These are phyloP conservation scores for Mercurialis annua DNA, from an alignment of 345 rosid species.

Conservation along the genomic window DNA sequence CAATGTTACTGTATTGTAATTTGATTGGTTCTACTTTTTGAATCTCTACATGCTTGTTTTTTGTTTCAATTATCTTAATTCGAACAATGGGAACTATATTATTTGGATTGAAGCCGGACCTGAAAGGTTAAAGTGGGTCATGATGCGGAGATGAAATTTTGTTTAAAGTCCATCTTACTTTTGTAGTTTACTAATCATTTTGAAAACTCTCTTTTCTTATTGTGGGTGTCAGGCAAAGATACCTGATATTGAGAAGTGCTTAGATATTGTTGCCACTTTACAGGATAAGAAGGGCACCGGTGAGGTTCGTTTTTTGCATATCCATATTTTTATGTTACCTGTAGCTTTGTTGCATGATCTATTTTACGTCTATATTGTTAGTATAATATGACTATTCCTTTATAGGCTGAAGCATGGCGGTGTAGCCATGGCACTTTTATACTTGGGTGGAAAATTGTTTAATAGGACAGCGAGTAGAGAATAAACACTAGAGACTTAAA, in stretches of 20 bases:
- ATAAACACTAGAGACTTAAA: not conserved
- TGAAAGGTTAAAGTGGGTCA: not conserved
- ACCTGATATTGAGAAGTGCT: constrained; percentile 91
- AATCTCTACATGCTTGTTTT: not conserved
- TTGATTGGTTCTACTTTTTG: not conserved
- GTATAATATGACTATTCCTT: not conserved
- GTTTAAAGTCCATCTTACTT: not conserved
- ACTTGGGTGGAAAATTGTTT: not conserved
- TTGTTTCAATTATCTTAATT: not conserved
- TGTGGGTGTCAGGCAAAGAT: constrained; percentile 63
- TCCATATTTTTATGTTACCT: constrained; percentile 1
- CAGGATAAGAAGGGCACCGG: constrained; percentile 75
- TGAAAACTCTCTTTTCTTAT: constrained; percentile 12
- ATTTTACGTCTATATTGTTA: not conserved
- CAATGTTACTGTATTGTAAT: not conserved
- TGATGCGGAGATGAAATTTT: not conserved
- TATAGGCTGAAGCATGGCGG: not conserved
- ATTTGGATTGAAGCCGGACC: not conserved
- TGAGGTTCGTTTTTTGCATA: constrained; percentile 64
- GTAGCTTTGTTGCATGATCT: constrained; percentile 7
- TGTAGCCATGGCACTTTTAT: not conserved
- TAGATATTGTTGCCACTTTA: constrained; percentile 78
- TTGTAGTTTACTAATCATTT: not conserved
- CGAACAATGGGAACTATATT: not conserved
- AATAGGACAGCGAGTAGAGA: not conserved